A percentile compares a stretch with the other conserved stretches of the same genome.
Evolutionary conservation across 208 protist genomes (phyloP).

Genomic region (Crithidia thermophila): DNA sequence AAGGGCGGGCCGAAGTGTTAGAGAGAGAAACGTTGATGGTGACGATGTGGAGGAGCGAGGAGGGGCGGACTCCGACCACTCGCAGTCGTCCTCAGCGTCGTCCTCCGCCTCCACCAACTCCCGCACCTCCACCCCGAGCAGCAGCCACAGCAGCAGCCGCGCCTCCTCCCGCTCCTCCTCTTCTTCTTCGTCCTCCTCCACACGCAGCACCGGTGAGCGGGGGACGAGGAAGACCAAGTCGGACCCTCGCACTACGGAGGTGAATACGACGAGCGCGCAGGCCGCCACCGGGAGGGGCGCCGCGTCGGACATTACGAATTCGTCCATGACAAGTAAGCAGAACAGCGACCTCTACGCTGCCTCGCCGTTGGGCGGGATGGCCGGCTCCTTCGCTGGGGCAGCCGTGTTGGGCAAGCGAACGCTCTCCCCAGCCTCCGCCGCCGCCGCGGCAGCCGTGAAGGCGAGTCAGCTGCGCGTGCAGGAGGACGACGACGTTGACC

Average conservation of each 20-base stretch:
- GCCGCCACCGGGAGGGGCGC: too few species aligned
- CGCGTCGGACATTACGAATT: slow-evolving; percentile 20
- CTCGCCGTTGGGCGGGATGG: background rate
- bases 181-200: slow-evolving; percentile 6
- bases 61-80: too few species aligned
- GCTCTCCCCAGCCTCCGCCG: background rate
- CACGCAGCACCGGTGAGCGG: background rate
- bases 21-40: background rate
- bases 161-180: slow-evolving; percentile 1
- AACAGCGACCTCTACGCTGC: slow-evolving; percentile 12
- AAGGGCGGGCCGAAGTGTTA: too few species aligned
- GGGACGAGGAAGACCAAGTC: background rate
- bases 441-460: background rate
- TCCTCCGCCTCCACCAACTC: slow-evolving; percentile 3
- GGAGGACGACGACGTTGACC: slow-evolving; percentile 11
- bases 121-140: slow-evolving; percentile 20
- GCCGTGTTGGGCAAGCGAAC: background rate
- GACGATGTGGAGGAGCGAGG: background rate
- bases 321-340: slow-evolving; percentile 16
- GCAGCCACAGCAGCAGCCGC: background rate
- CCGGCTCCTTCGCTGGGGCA: slow-evolving; percentile 3
- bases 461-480: background rate
- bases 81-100: slow-evolving; percentile 5
- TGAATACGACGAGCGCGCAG: too few species aligned
- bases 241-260: too few species aligned